These are phyloP conservation scores for Entomortierella beljakovae DNA, from an alignment of 192 early-diverging fungal species.

Conservation along the genomic window DNA sequence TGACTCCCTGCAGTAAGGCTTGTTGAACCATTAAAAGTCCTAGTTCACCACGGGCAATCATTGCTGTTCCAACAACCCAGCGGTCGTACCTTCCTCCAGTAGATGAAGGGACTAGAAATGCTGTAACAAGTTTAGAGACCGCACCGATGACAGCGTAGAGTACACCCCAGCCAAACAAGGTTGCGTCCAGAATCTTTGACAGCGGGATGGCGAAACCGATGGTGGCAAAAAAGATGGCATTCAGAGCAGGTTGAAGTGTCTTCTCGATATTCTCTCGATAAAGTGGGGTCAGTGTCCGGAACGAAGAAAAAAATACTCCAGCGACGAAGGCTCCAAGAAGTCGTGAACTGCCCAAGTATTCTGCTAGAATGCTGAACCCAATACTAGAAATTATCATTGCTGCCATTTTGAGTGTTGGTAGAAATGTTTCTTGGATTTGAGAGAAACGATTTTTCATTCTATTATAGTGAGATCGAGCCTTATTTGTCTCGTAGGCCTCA, in stretches of 20 bases:
- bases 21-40: constrained; percentile 47
- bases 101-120: constrained; percentile 12
- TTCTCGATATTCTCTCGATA: constrained; percentile 17
- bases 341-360: constrained; percentile 49
- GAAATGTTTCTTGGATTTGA: neutral
- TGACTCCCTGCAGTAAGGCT: constrained; percentile 32
- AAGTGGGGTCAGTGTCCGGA: neutral
- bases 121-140: constrained; percentile 28
- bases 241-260: constrained; percentile 25
- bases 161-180: constrained; percentile 40
- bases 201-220: constrained; percentile 49
- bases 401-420: constrained; percentile 18
- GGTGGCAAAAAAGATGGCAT: constrained; percentile 46
- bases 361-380: constrained; percentile 44
- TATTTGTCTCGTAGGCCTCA: neutral
- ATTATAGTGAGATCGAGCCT: neutral
- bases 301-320: constrained; percentile 38
- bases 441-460: neutral
- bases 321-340: constrained; percentile 50
- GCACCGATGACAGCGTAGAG: constrained; percentile 39
- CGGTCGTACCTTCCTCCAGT: neutral
- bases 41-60: constrained; percentile 50
- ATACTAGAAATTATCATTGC: constrained; percentile 25
- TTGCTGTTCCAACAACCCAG: constrained; percentile 44
- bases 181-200: constrained; percentile 22